Evolutionary conservation across 495 filamentous ascomycete species (phyloP), one percentile per base, ranked within the genome.

Genomic region (Amniculicola lignicola): DNA sequence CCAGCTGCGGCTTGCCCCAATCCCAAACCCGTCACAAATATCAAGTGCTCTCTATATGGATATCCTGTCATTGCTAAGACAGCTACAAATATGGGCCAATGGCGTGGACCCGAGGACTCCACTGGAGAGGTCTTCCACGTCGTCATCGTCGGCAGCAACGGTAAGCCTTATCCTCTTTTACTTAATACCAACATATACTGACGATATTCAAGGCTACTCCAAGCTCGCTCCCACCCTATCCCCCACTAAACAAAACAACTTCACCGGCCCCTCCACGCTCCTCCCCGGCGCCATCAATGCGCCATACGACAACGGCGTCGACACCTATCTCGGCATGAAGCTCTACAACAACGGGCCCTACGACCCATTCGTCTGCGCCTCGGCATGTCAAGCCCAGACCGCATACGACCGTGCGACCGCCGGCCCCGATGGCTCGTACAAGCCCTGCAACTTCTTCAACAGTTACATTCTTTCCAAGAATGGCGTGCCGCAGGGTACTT

Each of bases 401-500:
- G 63, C 63, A n/a, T 72, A 76, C 51, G 33, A 60, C 50, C 12
- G 41, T 10, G 25, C 19, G 23, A 39, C 25, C 28, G 24, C 45
- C 5, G 57, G 15, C 66, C 71, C 33, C 50, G 62, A 14, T 42
- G 57, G 25, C 57, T 72, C 39, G 59, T 68, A 23, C 59, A 61
- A 19, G 27, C 51, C 16, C 0, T 60, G 57, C 43, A 69, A 69
- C 45, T 79, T 79, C 72, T 77, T 77, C 67, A 73, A 76, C 43
- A 64, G 70, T 10, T 79, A 74, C 41, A 54, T 78, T n/a, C 46
- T 74, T 2, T 63, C 64, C 44, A 76, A 69, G 55, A 74, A 78
- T 58, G 63, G 68, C 33, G 61, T 55, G 27, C 57, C 59, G 5
- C 54, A 67, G 49, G 67, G 67, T 1, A 63, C 61, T 0, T 62